phyloP scores from a whole-genome alignment of 371 early-diverging fungal genomes.

The Mortierella sp. region DNA sequence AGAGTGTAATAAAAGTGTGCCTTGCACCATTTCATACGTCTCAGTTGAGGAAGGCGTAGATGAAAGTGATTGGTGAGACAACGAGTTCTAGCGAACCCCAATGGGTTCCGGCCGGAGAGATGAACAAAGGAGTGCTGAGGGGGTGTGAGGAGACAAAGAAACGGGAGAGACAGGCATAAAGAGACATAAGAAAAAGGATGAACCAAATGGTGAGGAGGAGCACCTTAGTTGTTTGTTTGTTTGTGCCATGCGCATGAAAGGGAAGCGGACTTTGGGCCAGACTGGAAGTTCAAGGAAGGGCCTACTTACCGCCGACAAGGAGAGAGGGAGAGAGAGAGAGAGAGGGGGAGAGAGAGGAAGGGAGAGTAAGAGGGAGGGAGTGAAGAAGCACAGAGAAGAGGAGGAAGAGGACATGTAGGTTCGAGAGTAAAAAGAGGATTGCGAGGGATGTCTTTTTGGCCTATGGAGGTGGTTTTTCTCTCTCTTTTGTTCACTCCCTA shows the following conservation, averaged over 20 bases:
- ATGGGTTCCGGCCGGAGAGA: conserved; percentile 1
- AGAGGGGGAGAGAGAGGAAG: neutral
- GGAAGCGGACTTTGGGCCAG: neutral
- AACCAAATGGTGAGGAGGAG: neutral
- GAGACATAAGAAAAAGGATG: neutral
- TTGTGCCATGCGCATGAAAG: conserved; percentile 7
- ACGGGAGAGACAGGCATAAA: neutral
- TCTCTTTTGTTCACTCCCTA: neutral
- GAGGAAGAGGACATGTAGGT: neutral
- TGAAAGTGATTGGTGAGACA: neutral
- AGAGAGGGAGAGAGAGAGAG: neutral
- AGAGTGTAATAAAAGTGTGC: conserved; percentile 5
- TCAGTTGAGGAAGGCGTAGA: neutral
- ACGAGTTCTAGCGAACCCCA: neutral
- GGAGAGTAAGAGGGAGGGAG: neutral
- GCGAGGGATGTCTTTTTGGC: neutral
- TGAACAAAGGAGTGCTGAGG: neutral
- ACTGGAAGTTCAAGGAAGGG: conserved; percentile 7
- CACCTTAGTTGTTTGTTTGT: neutral
- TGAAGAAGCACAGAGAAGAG: neutral
- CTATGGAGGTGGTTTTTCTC: conserved; percentile 3
- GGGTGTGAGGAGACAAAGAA: neutral
- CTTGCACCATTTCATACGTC: neutral
- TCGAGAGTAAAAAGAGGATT: neutral
- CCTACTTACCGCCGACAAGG: conserved; percentile 6